phyloP scores from a whole-genome alignment of 2,329 filamentous ascomycete genomes.

The Fonsecaea pedrosoi region DNA sequence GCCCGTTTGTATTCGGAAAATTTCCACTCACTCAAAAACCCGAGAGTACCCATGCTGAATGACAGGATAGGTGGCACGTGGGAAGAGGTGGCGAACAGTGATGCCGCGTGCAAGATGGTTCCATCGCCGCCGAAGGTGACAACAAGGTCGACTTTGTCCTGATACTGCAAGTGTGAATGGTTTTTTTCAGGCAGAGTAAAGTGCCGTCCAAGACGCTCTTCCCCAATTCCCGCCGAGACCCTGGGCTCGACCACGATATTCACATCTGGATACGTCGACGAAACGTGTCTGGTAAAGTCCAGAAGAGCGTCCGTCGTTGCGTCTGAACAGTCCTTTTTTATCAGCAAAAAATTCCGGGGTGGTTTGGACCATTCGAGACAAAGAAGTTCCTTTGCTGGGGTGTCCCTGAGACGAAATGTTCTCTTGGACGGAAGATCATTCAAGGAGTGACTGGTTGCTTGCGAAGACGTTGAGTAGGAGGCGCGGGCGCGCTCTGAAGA shows the following conservation, averaged over 20 bases:
- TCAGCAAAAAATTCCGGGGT: conserved; percentile 71
- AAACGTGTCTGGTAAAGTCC: conserved; percentile 73
- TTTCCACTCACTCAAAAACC: conserved; percentile 96
- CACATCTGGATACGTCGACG: conserved; percentile 77
- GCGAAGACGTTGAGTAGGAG: conserved; percentile 1
- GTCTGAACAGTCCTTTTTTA: conserved; percentile 69
- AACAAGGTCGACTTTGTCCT: conserved; percentile 84
- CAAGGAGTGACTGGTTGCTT: conserved; percentile 9
- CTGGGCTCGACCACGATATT: conserved; percentile 82
- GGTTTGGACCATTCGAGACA: conserved; percentile 72
- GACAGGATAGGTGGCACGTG: conserved; percentile 89
- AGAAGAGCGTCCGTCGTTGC: conserved; percentile 63
- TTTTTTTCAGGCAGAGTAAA: conserved; percentile 19
- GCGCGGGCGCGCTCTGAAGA: conserved; percentile 11
- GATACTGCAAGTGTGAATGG: conserved; percentile 50
- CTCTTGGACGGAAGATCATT: conserved; percentile 26
- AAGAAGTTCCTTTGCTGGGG: conserved; percentile 62
- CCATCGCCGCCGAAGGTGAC: conserved; percentile 93
- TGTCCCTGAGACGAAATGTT: conserved; percentile 30
- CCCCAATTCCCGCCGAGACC: conserved; percentile 74
- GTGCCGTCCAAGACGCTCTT: conserved; percentile 29
- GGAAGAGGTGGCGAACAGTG: conserved; percentile 79
- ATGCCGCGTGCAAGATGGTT: conserved; percentile 84
- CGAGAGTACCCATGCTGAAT: conserved; percentile 96
- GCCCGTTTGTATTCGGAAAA: conserved; percentile 91